Conservation (phyloP, 306 rosid genomes). For the Pyrus bretschneideri region DNA sequence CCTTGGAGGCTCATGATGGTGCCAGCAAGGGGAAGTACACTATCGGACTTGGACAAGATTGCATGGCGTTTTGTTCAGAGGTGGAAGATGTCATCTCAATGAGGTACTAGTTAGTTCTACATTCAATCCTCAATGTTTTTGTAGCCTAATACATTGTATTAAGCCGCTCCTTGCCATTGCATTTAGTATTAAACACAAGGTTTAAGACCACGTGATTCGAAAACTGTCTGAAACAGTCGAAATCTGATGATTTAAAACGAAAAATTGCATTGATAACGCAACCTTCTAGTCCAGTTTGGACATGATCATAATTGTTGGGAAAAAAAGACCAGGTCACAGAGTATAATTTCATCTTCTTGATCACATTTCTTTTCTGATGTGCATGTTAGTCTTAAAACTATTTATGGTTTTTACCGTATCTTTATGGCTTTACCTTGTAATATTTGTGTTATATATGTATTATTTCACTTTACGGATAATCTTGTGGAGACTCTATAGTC, state of each 20-base stretch:
- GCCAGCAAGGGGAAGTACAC: constrained; percentile 95
- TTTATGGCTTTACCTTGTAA: too few species aligned
- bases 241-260: background rate
- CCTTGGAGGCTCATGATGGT: constrained; percentile 93
- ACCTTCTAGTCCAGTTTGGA: constrained; percentile 4
- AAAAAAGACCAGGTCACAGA: background rate
- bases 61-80: constrained; percentile 93
- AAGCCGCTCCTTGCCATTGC: background rate
- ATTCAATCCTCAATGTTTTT: background rate
- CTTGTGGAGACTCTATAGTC: constrained; percentile 1
- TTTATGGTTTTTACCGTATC: background rate
- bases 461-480: background rate
- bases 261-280: background rate
- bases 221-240: background rate
- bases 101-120: constrained; percentile 50
- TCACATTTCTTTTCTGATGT: background rate
- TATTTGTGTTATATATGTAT: too few species aligned
- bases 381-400: background rate
- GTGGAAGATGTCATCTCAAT: constrained; percentile 96
- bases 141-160: background rate
- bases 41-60: constrained; percentile 96
- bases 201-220: background rate
- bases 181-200: background rate
- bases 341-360: background rate
- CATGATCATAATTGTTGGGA: background rate